Evolutionary conservation across 352 stramenopile species (phyloP).

Genomic region (Globisporangium middletonii): DNA sequence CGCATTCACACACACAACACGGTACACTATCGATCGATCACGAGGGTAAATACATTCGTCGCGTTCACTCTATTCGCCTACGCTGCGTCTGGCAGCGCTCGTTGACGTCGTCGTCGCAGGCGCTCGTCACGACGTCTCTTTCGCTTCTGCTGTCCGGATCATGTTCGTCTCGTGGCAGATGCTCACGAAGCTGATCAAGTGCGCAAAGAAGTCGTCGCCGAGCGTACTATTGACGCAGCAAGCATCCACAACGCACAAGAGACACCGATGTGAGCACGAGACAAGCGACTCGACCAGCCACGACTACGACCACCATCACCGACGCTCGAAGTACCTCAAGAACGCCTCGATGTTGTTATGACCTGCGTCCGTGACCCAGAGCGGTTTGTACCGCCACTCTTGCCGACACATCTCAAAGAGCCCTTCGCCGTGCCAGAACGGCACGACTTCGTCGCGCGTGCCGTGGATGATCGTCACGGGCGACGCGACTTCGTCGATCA

Average conservation of each 20-base stretch:
- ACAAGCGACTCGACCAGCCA: background rate
- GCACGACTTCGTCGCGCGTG: slow-evolving; percentile 97
- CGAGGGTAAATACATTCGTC: slow-evolving; percentile 5
- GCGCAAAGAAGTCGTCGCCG: slow-evolving; percentile 76
- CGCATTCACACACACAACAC: background rate
- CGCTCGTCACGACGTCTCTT: background rate
- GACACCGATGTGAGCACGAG: background rate
- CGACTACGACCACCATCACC: slow-evolving; percentile 2
- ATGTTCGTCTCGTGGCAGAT: slow-evolving; percentile 64
- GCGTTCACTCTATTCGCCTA: background rate
- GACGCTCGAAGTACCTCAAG: slow-evolving; percentile 49
- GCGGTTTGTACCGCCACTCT: slow-evolving; percentile 93
- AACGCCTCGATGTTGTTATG: slow-evolving; percentile 99
- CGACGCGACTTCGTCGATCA: slow-evolving; percentile 85
- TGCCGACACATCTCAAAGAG: slow-evolving; percentile 91
- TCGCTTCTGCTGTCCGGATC: slow-evolving; percentile 33
- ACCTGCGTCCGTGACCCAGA: slow-evolving; percentile 96
- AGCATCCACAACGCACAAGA: background rate
- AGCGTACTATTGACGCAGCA: slow-evolving; percentile 23
- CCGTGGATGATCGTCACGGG: slow-evolving; percentile 98
- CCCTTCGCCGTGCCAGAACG: slow-evolving; percentile 96
- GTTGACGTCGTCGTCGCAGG: background rate
- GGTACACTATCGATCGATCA: slow-evolving; percentile 1
- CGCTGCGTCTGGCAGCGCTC: background rate
- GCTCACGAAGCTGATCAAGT: slow-evolving; percentile 70